A percentile compares a stretch with the other conserved stretches of the same genome.
These are phyloP conservation scores for Galium porrigens DNA, from an alignment of 305 asterid genomes.

Conservation along the genomic window DNA sequence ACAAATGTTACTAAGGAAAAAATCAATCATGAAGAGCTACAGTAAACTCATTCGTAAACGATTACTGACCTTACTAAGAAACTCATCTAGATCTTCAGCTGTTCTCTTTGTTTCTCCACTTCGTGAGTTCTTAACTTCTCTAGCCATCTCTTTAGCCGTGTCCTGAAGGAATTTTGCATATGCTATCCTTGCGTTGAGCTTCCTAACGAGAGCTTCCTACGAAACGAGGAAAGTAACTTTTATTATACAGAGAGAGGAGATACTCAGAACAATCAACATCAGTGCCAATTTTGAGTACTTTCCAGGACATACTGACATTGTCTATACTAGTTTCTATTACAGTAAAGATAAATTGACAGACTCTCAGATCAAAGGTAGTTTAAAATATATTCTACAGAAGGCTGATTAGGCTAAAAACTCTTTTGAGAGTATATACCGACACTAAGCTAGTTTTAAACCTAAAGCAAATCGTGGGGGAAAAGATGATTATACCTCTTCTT, in stretches of 20 bases:
- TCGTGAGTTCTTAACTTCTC: conserved; percentile 34
- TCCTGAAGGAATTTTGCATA: conserved; percentile 46
- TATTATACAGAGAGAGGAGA: background rate
- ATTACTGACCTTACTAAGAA: conserved; percentile 30
- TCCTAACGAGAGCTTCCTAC: conserved; percentile 35
- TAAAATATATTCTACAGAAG: background rate
- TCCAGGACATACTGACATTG: background rate
- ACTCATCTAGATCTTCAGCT: conserved; percentile 42
- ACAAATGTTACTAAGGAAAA: background rate
- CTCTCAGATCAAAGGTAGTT: background rate
- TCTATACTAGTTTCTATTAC: background rate
- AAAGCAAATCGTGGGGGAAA: background rate
- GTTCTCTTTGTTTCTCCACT: conserved; percentile 37
- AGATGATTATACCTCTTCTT: conserved; percentile 54
- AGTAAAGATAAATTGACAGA: background rate
- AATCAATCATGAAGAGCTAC: background rate
- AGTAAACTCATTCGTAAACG: background rate
- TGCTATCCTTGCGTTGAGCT: conserved; percentile 32
- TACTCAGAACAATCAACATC: background rate
- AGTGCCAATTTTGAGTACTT: background rate
- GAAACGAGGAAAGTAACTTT: conserved; percentile 11
- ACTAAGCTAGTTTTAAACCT: background rate
- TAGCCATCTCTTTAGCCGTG: conserved; percentile 43
- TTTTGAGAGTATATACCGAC: background rate
- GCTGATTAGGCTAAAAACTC: background rate